phyloP scores from a whole-genome alignment of 768 basidiomycete genomes.

The Suillus clintonianus region DNA sequence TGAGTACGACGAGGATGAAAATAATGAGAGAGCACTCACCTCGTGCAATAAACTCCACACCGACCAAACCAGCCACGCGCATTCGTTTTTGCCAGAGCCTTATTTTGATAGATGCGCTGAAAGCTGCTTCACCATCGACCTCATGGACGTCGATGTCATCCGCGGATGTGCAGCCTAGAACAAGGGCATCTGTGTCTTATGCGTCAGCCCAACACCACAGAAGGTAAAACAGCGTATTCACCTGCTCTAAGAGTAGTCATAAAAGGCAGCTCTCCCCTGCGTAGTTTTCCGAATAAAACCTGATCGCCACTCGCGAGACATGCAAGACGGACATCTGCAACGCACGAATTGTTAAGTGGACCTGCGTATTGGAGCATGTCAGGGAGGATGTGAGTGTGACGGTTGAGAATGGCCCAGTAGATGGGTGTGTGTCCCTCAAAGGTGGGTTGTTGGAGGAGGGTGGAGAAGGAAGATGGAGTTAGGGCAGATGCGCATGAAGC shows the following conservation, averaged over 20 bases:
- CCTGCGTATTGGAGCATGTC: conserved; percentile 56
- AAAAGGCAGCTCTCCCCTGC: conserved; percentile 12
- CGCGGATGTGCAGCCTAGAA: conserved; percentile 44
- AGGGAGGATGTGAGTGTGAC: conserved; percentile 40
- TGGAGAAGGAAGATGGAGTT: conserved; percentile 37
- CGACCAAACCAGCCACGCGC: conserved; percentile 55
- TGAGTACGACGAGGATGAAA: neutral
- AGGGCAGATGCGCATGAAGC: conserved; percentile 40
- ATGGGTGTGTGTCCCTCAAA: conserved; percentile 68
- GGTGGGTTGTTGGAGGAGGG: conserved; percentile 59
- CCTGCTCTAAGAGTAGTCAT: conserved; percentile 8
- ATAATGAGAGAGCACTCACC: conserved; percentile 26
- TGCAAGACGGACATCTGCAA: conserved; percentile 64
- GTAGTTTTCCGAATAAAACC: conserved; percentile 25
- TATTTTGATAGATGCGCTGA: conserved; percentile 37
- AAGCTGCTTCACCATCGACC: conserved; percentile 49
- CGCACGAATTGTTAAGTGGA: conserved; percentile 42
- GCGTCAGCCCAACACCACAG: neutral
- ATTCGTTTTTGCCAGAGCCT: conserved; percentile 68
- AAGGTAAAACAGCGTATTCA: conserved; percentile 5
- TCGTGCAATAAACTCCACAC: conserved; percentile 67
- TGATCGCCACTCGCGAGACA: conserved; percentile 45
- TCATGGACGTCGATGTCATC: conserved; percentile 62
- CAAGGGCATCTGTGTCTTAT: conserved; percentile 49
- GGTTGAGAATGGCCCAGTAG: conserved; percentile 75